Base-by-base conservation (phyloP, 495 filamentous ascomycete genomes). In the Geopyxis carbonaria region DNA sequence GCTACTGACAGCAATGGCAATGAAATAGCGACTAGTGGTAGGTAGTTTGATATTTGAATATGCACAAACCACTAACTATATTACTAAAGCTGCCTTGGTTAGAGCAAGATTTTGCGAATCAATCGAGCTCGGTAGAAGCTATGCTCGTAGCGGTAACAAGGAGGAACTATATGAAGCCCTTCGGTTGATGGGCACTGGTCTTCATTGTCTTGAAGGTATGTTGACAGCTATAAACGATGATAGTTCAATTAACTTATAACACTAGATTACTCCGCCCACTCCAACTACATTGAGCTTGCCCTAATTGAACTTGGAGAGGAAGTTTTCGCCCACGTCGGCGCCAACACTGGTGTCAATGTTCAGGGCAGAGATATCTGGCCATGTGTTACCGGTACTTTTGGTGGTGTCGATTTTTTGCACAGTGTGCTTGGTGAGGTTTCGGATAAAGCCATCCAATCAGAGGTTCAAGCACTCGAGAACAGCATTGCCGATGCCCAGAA, bases 391-490 rank as follows among this genome's bases (percentile, higher is more conserved):
- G 84, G 84, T 39, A 92, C 86, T 2, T 94, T 93, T 60, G 85
- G 85, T 22, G 83, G 83, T 38, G 84, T 91, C 7, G 82, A 91
- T 38, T 72, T 72, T 40, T 51, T 89, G 16, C 84, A 91, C 60
- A 86, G 79, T 2, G 85, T 93, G 15, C 73, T 84, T 33, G 85
- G 85, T 33, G 83, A 93, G 61, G 65, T 92, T 41, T 77, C 75
- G 15, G 85, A 93, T 55, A 92, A 91, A 60, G 69, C 79, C 42
- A 82, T 71, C 27, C 85, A 93, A 57, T 82, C 76, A 24, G 85
- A 93, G 55, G 67, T 93, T 29, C 68, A 84, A 53, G 72, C 78
- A 18, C 71, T 93, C 24, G 80, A 92, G 57, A 74, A 71, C 14
- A 77, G 76, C 6, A 76, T 93, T 22, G 38, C 70, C 29, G 60